phyloP scores from a whole-genome alignment of 208 protist species.

The Chromosphaera perkinsii region DNA sequence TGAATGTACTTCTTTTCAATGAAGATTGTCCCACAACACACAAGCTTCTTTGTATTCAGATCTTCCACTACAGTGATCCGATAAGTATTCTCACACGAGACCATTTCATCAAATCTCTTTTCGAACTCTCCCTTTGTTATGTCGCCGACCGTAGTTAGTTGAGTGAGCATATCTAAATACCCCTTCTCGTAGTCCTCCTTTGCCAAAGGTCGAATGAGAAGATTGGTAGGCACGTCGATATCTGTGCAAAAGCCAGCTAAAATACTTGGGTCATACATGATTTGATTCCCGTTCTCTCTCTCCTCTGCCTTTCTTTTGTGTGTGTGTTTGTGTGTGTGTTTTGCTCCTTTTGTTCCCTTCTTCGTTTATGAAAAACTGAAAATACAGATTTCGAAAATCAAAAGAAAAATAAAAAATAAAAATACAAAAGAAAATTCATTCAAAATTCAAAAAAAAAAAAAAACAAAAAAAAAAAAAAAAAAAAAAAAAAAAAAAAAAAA shows the following conservation, averaged over 20 bases:
- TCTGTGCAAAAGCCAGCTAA: too few relatives aligned
- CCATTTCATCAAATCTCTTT: constrained; percentile 14
- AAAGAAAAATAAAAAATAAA: too few relatives aligned
- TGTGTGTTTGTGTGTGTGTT: too few relatives aligned
- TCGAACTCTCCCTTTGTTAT: constrained; percentile 12
- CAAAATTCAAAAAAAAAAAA: too few relatives aligned
- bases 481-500: too few relatives aligned
- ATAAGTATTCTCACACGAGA: constrained; percentile 2
- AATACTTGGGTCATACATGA: not conserved
- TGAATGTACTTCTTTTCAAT: constrained; percentile 31
- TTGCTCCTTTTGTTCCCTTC: too few relatives aligned
- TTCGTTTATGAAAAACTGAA: too few relatives aligned
- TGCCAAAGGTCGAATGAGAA: constrained; percentile 7
- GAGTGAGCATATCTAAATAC: not conserved
- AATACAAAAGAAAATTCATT: too few relatives aligned
- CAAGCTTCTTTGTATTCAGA: not conserved
- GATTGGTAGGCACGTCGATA: too few relatives aligned
- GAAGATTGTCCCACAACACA: constrained; percentile 6
- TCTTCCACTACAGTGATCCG: constrained; percentile 19
- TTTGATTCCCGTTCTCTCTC: not conserved
- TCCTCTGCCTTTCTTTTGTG: not conserved
- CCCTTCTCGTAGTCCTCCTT: constrained; percentile 1
- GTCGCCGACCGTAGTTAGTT: constrained; percentile 23
- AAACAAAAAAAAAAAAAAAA: not conserved
- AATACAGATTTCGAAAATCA: too few relatives aligned